Percentiles rank a stretch among this genome's conserved stretches.
Conservation (phyloP, 495 filamentous ascomycete genomes). For the Penicillium bovifimosum region DNA sequence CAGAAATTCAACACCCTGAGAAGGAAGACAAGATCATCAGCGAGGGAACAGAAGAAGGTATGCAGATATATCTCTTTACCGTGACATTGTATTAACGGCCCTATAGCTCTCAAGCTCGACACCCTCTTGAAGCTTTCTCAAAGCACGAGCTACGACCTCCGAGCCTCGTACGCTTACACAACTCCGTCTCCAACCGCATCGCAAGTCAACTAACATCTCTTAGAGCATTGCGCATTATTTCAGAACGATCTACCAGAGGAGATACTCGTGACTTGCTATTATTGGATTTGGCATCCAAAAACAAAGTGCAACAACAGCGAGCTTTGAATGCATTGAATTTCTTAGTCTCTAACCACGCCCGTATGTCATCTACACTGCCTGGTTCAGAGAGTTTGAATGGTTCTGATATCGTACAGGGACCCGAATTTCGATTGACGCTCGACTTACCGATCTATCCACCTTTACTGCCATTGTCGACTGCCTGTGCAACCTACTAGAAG, state of each 20-base stretch:
- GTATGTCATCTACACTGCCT: conserved; percentile 22
- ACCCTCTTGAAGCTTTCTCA: conserved; percentile 46
- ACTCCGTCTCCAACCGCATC: neutral
- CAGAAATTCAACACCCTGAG: conserved; percentile 44
- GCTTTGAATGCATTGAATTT: conserved; percentile 43
- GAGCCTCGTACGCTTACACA: conserved; percentile 41
- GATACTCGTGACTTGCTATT: conserved; percentile 38
- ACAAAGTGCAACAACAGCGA: conserved; percentile 30
- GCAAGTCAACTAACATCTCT: conserved; percentile 5
- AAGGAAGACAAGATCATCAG: conserved; percentile 42
- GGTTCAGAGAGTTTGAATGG: neutral
- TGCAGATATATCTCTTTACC: neutral
- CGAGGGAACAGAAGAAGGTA: conserved; percentile 47
- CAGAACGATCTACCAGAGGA: conserved; percentile 42
- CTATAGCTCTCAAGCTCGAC: conserved; percentile 44
- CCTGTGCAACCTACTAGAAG: conserved; percentile 44
- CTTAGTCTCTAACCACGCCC: conserved; percentile 37
- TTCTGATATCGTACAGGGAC: conserved; percentile 28
- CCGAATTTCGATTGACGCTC: conserved; percentile 35
- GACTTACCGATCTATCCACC: conserved; percentile 34
- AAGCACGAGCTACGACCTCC: conserved; percentile 47
- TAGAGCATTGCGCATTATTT: conserved; percentile 47
- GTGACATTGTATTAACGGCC: neutral
- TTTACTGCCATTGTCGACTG: conserved; percentile 42
- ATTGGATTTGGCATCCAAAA: conserved; percentile 34